Evolutionary conservation across 75 land plant species (phyloP).

Genomic region (Picea glauca): DNA sequence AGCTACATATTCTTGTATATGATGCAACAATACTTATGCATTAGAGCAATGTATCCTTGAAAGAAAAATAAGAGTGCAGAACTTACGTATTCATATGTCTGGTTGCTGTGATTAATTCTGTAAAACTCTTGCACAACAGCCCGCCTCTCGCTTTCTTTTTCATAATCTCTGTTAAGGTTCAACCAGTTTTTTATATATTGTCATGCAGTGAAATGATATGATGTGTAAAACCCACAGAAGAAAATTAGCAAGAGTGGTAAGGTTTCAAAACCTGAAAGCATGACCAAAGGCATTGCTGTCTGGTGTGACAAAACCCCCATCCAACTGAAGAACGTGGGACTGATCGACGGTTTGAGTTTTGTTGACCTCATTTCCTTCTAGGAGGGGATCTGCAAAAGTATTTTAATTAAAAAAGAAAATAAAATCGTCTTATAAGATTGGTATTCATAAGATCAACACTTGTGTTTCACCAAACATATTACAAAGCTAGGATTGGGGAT

Average conservation of each 20-base stretch:
- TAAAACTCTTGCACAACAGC: slow-evolving; percentile 62
- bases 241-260: background rate
- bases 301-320: slow-evolving; percentile 57
- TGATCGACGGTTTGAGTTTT: background rate
- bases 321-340: slow-evolving; percentile 24
- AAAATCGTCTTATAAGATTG: background rate
- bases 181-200: too few species aligned
- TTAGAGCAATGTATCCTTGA: too few species aligned
- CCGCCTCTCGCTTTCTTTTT: slow-evolving; percentile 44
- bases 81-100: slow-evolving; percentile 61
- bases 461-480: background rate
- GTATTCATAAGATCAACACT: background rate
- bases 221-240: too few species aligned
- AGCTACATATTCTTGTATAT: too few species aligned
- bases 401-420: background rate
- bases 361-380: background rate
- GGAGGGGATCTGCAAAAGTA: background rate
- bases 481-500: background rate
- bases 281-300: slow-evolving; percentile 55
- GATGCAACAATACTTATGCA: too few species aligned
- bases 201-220: background rate
- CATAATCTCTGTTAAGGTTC: slow-evolving; percentile 40
- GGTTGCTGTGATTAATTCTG: slow-evolving; percentile 57
- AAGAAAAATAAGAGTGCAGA: background rate
- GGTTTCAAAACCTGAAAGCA: slow-evolving; percentile 41